A percentile compares a stretch with the other conserved stretches of the same genome.
phyloP scores from a whole-genome alignment of 441 rosid genomes.

The Eruca vesicaria region DNA sequence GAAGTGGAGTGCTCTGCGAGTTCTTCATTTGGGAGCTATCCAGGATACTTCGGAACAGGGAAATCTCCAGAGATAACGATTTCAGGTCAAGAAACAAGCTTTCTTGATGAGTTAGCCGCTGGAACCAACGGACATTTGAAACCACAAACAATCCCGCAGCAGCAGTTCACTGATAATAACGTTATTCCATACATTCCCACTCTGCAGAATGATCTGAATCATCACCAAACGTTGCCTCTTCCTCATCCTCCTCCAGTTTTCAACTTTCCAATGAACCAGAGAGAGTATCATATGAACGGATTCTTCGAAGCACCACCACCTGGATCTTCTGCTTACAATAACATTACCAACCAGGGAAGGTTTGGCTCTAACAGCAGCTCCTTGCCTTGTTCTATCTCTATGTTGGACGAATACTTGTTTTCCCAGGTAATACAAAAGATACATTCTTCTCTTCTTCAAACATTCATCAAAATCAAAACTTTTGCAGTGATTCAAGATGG shows the following conservation, averaged over 20 bases:
- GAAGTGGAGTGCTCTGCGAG: slow-evolving; percentile 80
- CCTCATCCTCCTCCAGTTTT: slow-evolving; percentile 32
- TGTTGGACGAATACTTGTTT: slow-evolving; percentile 62
- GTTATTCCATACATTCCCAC: slow-evolving; percentile 44
- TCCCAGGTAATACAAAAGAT: slow-evolving; percentile 46
- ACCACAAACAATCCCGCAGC: slow-evolving; percentile 51
- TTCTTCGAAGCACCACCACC: slow-evolving; percentile 58
- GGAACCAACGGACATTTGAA: slow-evolving; percentile 43
- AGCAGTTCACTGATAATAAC: slow-evolving; percentile 30
- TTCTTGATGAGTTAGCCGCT: slow-evolving; percentile 54
- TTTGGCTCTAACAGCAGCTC: slow-evolving; percentile 58
- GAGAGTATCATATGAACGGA: slow-evolving; percentile 58
- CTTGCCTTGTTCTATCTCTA: slow-evolving; percentile 54
- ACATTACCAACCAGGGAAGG: slow-evolving; percentile 41
- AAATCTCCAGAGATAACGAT: slow-evolving; percentile 65
- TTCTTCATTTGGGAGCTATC: slow-evolving; percentile 77
- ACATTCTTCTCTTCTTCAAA: not conserved
- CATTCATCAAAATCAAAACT: slow-evolving; percentile 3
- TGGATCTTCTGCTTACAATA: slow-evolving; percentile 32
- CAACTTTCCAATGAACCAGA: slow-evolving; percentile 51
- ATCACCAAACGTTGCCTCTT: slow-evolving; percentile 48
- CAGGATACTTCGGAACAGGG: slow-evolving; percentile 62
- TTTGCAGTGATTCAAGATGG: not conserved
- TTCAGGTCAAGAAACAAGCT: slow-evolving; percentile 65
- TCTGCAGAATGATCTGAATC: slow-evolving; percentile 46